Conservation (phyloP, 495 filamentous ascomycete genomes). For the Trichoderma gamsii region DNA sequence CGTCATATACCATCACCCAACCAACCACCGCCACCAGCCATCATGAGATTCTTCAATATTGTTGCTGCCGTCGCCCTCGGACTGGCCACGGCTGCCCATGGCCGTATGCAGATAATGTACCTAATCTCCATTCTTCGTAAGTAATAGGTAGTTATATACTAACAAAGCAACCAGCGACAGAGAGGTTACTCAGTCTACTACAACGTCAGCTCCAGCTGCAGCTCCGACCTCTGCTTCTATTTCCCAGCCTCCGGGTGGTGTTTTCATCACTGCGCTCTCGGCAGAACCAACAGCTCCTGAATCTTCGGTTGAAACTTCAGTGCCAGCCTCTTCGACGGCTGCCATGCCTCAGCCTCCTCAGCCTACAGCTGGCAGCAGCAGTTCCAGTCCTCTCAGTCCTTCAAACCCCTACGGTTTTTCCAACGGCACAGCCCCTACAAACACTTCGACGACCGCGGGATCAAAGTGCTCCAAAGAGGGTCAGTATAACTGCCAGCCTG, state of each 20-base stretch:
- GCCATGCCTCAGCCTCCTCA: background rate
- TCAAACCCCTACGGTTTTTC: background rate
- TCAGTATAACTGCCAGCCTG: constrained; percentile 58
- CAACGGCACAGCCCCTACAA: constrained; percentile 15
- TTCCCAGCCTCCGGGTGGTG: constrained; percentile 24
- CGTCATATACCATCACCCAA: no score
- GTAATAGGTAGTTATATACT: background rate
- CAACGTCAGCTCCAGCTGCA: background rate
- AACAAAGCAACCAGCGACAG: background rate
- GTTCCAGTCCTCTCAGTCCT: constrained; percentile 6
- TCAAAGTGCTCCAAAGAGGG: constrained; percentile 47
- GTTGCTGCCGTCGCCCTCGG: constrained; percentile 21
- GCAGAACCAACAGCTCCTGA: constrained; percentile 22
- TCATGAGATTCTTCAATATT: background rate
- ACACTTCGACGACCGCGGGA: constrained; percentile 25
- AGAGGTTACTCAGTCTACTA: constrained; percentile 19
- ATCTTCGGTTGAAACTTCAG: background rate
- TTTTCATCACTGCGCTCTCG: constrained; percentile 28
- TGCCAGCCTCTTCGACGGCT: constrained; percentile 14
- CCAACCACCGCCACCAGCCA: background rate
- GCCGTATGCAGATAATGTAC: constrained; percentile 55
- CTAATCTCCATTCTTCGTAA: no score
- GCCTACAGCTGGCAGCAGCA: background rate
- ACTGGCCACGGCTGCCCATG: constrained; percentile 33
- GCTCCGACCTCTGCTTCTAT: constrained; percentile 8